These are phyloP conservation scores for Trichoderma oligosporum DNA, from an alignment of 2,329 filamentous ascomycete species.

Conservation along the genomic window DNA sequence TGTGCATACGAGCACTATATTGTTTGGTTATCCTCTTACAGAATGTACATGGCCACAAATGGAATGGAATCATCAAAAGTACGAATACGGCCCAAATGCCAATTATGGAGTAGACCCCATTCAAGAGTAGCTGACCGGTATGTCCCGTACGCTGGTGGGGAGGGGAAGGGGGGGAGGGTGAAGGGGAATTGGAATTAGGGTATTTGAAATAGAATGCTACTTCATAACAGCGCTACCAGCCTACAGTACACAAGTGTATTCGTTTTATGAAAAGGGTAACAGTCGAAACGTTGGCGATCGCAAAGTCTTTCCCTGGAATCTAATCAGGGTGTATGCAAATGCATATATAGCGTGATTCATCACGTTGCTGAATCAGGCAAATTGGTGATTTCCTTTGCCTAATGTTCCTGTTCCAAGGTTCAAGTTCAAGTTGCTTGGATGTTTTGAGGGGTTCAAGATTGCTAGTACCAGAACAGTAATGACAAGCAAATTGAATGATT, in stretches of 20 bases:
- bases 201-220: too few relatives aligned
- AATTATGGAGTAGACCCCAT: too few relatives aligned
- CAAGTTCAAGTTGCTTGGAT: too few relatives aligned
- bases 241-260: too few relatives aligned
- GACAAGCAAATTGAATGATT: not conserved
- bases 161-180: not conserved
- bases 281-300: not conserved
- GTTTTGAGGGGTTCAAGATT: too few relatives aligned
- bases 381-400: too few relatives aligned
- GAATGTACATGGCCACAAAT: not conserved
- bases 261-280: too few relatives aligned
- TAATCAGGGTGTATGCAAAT: not conserved
- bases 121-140: conserved; percentile 6
- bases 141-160: not conserved
- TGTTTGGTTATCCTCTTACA: conserved; percentile 5
- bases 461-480: not conserved
- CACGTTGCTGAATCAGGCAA: not conserved
- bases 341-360: not conserved
- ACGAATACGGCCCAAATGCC: not conserved
- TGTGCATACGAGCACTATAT: not conserved
- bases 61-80: too few relatives aligned
- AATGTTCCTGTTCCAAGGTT: too few relatives aligned
- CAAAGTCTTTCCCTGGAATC: conserved; percentile 11
- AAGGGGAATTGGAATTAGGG: too few relatives aligned
- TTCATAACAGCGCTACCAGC: too few relatives aligned